phyloP scores from a whole-genome alignment of 2,329 filamentous ascomycete species.

The Dryadomyces sulphureus region DNA sequence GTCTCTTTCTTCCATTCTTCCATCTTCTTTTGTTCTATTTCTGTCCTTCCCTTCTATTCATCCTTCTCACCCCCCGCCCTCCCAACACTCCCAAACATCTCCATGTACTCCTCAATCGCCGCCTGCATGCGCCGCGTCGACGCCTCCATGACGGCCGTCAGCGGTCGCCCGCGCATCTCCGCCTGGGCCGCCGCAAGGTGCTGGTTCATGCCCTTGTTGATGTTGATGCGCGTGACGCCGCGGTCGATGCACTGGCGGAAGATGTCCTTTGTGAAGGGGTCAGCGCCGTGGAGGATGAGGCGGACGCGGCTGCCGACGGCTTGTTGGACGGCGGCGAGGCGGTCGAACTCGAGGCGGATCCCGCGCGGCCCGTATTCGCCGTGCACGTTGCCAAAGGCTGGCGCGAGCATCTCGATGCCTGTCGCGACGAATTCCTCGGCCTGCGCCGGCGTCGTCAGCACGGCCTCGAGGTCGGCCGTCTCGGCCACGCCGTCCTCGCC shows the following conservation, averaged over 20 bases:
- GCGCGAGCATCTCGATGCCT: constrained; percentile 51
- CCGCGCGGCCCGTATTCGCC: constrained; percentile 18
- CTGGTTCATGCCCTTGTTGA: constrained; percentile 27
- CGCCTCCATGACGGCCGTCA: constrained; percentile 30
- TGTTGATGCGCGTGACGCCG: constrained; percentile 41
- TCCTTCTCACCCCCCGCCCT: constrained; percentile 22
- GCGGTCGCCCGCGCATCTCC: constrained; percentile 24
- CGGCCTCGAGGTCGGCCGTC: constrained; percentile 43
- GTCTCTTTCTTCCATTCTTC: too few relatives aligned
- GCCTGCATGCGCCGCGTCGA: constrained; percentile 31
- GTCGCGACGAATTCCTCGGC: constrained; percentile 48
- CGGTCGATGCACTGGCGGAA: constrained; percentile 32
- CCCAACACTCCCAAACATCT: constrained; percentile 28
- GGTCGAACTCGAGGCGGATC: not conserved
- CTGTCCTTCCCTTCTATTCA: too few relatives aligned
- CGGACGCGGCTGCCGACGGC: constrained; percentile 17
- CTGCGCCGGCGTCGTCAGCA: constrained; percentile 48
- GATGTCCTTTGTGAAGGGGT: constrained; percentile 28
- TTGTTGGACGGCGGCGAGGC: not conserved
- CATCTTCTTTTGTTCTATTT: too few relatives aligned
- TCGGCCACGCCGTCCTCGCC: constrained; percentile 56
- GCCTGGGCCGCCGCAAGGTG: constrained; percentile 24
- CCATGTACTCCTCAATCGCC: constrained; percentile 31
- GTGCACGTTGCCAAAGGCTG: constrained; percentile 55
- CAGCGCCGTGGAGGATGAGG: constrained; percentile 41